Evolutionary conservation across 768 basidiomycete genomes (phyloP), one percentile per base, ranked within the genome.

Genomic region (Filobasidium wieringae): DNA sequence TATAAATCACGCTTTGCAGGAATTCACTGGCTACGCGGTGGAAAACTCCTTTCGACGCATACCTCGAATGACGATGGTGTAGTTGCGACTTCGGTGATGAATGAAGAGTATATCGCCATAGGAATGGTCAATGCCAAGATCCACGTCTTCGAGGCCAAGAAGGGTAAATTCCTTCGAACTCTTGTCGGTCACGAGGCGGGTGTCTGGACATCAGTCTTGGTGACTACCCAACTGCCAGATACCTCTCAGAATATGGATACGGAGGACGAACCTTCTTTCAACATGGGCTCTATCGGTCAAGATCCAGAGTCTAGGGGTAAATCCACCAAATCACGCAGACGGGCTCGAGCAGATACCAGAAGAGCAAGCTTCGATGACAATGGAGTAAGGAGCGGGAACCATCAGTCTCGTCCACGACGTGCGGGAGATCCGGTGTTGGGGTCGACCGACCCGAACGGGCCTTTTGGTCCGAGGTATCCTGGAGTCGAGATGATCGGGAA

Each of bases 181-280:
- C 80, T 97, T 1, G 77, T 81, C 8, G 92, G 92, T 0, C 92
- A 95, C 71, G 83, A 85, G 15, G 75, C 79, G 22, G 92, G 92
- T n/a, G 91, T 95, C 0, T 96, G 92, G 92, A 85, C 86, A 14
- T 81, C 95, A 14, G 82, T 84, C 54, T 79, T 96, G 27, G 82
- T 92, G 50, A 80, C 80, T 26, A 62, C 30, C 5, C 55, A 45
- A 2, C 30, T 37, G 30, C 19, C 34, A 0, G 51, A 59, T 14
- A 33, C 17, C 29, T 22, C 32, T 12, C 40, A 43, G 19, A 32
- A 32, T 2, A 19, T 31, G 27, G 54, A 43, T 1, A 33, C 24
- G 41, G 41, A 47, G 12, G 41, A 34, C 7, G 36, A 22, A n/a
- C 26, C 29, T 14, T 22, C 8, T 14, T 55, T 29, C n/a, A 47